A percentile compares a stretch with the other conserved stretches of the same genome.
These are phyloP conservation scores for Pyronema domesticum DNA, from an alignment of 495 filamentous ascomycete species.

Conservation along the genomic window DNA sequence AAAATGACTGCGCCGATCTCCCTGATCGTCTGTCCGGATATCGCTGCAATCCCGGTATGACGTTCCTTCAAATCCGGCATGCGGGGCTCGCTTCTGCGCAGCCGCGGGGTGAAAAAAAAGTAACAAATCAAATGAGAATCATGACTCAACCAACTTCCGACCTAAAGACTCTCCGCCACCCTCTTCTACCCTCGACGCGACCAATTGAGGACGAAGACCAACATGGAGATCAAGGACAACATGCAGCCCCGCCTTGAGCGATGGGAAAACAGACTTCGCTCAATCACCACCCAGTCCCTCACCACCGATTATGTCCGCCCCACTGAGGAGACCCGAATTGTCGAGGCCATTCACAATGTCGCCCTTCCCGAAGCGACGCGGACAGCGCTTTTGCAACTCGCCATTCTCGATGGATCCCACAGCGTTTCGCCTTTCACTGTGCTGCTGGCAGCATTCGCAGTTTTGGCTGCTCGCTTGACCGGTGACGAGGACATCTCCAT, in stretches of 20 bases:
- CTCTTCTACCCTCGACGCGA: not conserved
- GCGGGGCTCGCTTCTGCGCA: not conserved
- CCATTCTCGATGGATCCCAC: conserved; percentile 25
- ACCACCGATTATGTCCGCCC: conserved; percentile 33
- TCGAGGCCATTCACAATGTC: conserved; percentile 35
- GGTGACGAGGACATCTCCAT: conserved; percentile 37
- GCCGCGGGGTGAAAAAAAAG: not conserved
- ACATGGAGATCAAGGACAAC: conserved; percentile 4
- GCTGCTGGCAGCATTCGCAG: conserved; percentile 32
- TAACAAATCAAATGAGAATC: not conserved
- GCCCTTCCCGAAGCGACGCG: conserved; percentile 27
- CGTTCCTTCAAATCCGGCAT: not conserved
- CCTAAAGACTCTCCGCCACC: not conserved
- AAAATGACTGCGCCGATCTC: no score
- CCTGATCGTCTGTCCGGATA: no score
- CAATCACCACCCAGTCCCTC: conserved; percentile 33
- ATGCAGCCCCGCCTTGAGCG: conserved; percentile 30
- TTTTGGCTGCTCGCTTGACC: conserved; percentile 34
- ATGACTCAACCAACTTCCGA: not conserved
- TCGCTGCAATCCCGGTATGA: no score
- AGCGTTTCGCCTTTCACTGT: conserved; percentile 30
- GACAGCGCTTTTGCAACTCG: conserved; percentile 28
- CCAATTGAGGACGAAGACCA: not conserved
- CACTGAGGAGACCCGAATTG: conserved; percentile 23
- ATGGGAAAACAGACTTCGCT: conserved; percentile 34